A percentile compares a stretch with the other conserved stretches of the same genome.
Evolutionary conservation across 2,329 filamentous ascomycete species (phyloP).

Genomic region (Pleurostoma richardsiae): DNA sequence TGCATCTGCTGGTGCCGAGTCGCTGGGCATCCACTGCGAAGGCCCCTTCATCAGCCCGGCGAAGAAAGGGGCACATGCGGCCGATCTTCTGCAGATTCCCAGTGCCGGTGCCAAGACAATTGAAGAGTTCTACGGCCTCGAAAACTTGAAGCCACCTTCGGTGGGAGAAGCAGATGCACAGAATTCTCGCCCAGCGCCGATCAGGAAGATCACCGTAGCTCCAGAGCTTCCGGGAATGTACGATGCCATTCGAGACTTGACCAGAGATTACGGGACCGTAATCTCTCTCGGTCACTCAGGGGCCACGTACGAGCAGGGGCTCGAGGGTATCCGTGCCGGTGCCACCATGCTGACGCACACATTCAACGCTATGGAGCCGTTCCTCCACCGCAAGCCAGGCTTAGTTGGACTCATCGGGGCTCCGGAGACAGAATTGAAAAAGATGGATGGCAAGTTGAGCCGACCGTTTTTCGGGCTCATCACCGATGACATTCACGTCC

Average conservation of each 20-base stretch:
- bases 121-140: constrained; percentile 62
- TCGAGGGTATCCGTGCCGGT: constrained; percentile 61
- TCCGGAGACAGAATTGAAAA: constrained; percentile 34
- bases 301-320: constrained; percentile 73
- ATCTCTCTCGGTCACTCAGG: constrained; percentile 78
- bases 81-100: constrained; percentile 52
- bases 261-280: constrained; percentile 53
- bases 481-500: constrained; percentile 77
- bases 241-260: constrained; percentile 59
- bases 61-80: constrained; percentile 77
- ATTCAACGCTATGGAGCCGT: constrained; percentile 85
- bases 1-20: constrained; percentile 67
- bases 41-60: constrained; percentile 67
- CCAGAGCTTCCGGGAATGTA: constrained; percentile 69
- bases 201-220: constrained; percentile 76
- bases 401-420: constrained; percentile 75
- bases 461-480: constrained; percentile 81
- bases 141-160: constrained; percentile 47
- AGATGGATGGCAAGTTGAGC: constrained; percentile 15
- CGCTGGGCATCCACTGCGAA: constrained; percentile 36
- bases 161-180: constrained; percentile 20
- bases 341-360: constrained; percentile 82
- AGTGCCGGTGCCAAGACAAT: constrained; percentile 54
- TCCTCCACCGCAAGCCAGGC: constrained; percentile 81
- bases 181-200: constrained; percentile 23